Evolutionary conservation across 352 stramenopile species (phyloP), one percentile per base, ranked within the genome.

Genomic region (Pythium vanterpoolii): DNA sequence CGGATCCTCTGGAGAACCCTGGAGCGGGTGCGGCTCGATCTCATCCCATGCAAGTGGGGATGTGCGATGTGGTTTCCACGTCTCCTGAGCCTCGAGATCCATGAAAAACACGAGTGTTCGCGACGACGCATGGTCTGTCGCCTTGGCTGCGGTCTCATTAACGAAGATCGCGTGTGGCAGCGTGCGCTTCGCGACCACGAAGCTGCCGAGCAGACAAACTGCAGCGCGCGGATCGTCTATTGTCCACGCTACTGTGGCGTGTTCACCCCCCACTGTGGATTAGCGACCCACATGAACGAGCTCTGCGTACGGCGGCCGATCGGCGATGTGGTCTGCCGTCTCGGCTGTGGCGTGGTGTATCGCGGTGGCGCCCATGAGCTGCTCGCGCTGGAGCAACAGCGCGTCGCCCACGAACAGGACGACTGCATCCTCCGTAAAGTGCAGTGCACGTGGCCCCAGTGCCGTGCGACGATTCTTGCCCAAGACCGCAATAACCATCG

Each of bases 391-490:
- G 83, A 93, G 39, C 80, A 90, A 60, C 72, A 72, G 27, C 79
- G 83, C 4, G 72, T 83, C 3, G 70, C 75, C 7, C 83, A 93
- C 53, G 83, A 93, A 36, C 69, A 88, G 65, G 83, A 93, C 27
- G 76, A 82, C 30, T 93, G 83, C 31, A 51, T 55, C 16, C 49
- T 86, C 8, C 83, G 83, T 5, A 83, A 86, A 49, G 79, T 90
- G 5, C 71, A 77, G 49, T 93, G 83, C 56, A 87, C 76, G 27
- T 93, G 83, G 83, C 80, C 80, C 13, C 76, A 78, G 34, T 93
- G 83, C 52, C 66, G 74, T 16, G 76, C 68, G 1, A 31, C 57
- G 3, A 74, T 90, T 28, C 7, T 78, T 7, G 80, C 83, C 1
- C 79, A 75, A 40, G 79, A 93, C 19, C 72, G 79, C 24, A 89